phyloP scores from a whole-genome alignment of 148 eudicot genomes.

The Heliosperma pusillum region DNA sequence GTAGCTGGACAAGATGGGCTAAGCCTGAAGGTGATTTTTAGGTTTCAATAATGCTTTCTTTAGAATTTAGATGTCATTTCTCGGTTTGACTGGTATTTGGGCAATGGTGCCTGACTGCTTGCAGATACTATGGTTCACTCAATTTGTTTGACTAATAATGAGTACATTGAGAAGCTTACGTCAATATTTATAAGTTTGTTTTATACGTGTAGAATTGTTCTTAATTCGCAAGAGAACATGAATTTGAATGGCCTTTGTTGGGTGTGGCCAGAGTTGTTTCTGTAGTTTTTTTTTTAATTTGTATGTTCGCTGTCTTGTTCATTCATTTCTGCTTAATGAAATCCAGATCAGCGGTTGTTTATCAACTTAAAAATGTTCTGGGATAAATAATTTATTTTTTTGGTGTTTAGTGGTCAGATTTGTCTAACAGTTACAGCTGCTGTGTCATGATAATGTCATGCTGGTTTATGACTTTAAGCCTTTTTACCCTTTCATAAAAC shows the following conservation, averaged over 20 bases:
- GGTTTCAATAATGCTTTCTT: too few species aligned
- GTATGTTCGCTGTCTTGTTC: not conserved
- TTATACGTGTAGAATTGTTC: too few species aligned
- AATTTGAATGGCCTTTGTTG: not conserved
- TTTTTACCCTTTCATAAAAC: not conserved
- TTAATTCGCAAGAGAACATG: too few species aligned
- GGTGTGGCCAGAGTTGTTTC: not conserved
- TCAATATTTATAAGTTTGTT: too few species aligned
- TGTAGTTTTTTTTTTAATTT: too few species aligned
- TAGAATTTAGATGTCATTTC: not conserved
- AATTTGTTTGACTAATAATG: not conserved
- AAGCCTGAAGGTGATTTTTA: not conserved
- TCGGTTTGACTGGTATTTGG: not conserved
- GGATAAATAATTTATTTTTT: not conserved
- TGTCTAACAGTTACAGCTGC: not conserved
- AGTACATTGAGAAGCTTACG: not conserved
- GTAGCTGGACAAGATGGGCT: not conserved
- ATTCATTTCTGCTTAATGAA: not conserved
- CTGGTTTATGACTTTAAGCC: not conserved
- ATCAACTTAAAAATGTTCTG: not conserved
- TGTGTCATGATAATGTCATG: not conserved
- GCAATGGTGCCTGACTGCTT: not conserved
- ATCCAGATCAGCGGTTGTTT: not conserved
- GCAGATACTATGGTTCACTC: not conserved
- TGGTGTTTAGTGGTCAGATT: not conserved